These are phyloP conservation scores for Mucuna pruriens DNA, from an alignment of 306 rosid species.

Conservation along the genomic window DNA sequence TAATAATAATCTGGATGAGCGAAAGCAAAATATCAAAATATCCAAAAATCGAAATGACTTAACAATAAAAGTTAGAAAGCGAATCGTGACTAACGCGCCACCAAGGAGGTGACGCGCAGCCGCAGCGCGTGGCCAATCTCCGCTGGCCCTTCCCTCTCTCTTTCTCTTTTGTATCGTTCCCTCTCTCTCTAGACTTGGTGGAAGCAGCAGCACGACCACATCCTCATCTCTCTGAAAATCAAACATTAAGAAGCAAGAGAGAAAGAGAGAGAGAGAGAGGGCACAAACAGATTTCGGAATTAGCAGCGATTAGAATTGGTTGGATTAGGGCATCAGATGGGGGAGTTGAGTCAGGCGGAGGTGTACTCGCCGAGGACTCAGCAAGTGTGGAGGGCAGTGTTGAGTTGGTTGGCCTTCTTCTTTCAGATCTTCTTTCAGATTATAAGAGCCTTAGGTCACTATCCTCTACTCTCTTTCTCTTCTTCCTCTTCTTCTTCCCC, in stretches of 20 bases:
- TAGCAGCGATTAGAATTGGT: not conserved
- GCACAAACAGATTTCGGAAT: not conserved
- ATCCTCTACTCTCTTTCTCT: conserved; percentile 75
- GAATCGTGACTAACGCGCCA: not conserved
- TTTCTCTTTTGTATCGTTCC: not conserved
- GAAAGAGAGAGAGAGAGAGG: conserved; percentile 34
- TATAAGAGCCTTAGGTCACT: conserved; percentile 82
- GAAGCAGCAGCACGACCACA: conserved; percentile 37
- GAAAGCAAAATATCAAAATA: too few relatives aligned
- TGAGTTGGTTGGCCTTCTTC: conserved; percentile 86
- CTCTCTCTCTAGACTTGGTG: conserved; percentile 49
- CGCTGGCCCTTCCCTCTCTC: conserved; percentile 8
- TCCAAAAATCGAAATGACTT: not conserved
- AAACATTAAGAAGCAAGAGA: not conserved
- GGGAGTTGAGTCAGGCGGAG: conserved; percentile 95
- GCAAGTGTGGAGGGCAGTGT: conserved; percentile 77
- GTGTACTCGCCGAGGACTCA: conserved; percentile 66
- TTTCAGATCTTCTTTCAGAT: conserved; percentile 87
- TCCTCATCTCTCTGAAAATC: conserved; percentile 51
- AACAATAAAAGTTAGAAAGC: not conserved
- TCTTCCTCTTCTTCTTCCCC: conserved; percentile 58
- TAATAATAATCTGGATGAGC: too few relatives aligned
- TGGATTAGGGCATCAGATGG: conserved; percentile 40
- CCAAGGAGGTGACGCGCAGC: not conserved
- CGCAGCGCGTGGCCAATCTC: conserved; percentile 27